Base-by-base conservation (phyloP, 495 filamentous ascomycete species). In the Penicillium robsamsonii region DNA sequence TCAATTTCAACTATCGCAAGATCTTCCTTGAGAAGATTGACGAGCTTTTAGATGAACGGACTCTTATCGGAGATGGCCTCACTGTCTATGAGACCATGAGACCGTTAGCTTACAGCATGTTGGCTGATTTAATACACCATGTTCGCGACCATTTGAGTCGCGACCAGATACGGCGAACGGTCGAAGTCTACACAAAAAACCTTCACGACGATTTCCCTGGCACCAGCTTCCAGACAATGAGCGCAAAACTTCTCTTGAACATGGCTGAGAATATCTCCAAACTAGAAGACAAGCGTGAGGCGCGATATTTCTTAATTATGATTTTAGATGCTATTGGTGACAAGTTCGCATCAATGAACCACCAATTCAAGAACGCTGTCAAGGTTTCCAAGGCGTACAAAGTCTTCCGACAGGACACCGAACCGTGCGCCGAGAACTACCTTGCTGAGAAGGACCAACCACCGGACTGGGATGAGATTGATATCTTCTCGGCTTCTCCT, bases 181-280 rank as follows among this genome's bases (percentile, higher is more conserved):
- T 99, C 10, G 90, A 96, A 62, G 95, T 97, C 7, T 99, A 97
- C 69, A 96, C 94, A 5, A 91, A 89, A 62, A 97, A 97, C 60
- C 79, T 99, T 22, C 92, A 96, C 61, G 95, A 97, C 68, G 89
- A 89, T 57, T 96, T 96, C 62, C 95, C 95, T 2, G 95, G 95
- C 13, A 97, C 95, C 5, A 97, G 94, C 70, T 99, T 97, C 68
- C 95, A 99, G 70, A 99, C 95, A 0, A 99, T 99, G 95, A 97
- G 94, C 64, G 95, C 95, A 4, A 99, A 97, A 69, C 77, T 99
- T 4, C 76, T 99, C 3, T 74, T 99, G 49, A 99, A 99, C 70
- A 90, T 99, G 89, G 94, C 94, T 0, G 95, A 97, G 64, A 92
- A 88, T 69, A 99, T 99, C 61, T 91, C 93, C 0, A 90, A 88